These are phyloP conservation scores for Fusarium denticulatum DNA, from an alignment of 2,329 filamentous ascomycete genomes.

Conservation along the genomic window DNA sequence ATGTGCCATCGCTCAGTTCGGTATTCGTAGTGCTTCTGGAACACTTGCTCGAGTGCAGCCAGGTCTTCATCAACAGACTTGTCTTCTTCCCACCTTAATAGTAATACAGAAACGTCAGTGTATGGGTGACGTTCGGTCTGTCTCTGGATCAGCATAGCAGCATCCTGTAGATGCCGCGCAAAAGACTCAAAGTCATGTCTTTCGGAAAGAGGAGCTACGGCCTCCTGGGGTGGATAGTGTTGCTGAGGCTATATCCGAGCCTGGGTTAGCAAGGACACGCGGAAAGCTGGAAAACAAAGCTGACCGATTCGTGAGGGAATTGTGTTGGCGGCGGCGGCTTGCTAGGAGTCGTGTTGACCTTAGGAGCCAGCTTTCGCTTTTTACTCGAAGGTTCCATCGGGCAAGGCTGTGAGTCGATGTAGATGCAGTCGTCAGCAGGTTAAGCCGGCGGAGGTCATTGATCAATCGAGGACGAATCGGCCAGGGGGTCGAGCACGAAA, in stretches of 20 bases:
- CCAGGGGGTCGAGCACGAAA: background rate
- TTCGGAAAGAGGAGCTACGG: slow-evolving; percentile 53
- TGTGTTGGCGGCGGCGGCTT: slow-evolving; percentile 47
- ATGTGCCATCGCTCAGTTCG: slow-evolving; percentile 70
- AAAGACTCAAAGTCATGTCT: slow-evolving; percentile 74
- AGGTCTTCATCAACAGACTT: slow-evolving; percentile 63
- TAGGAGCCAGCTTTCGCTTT: slow-evolving; percentile 57
- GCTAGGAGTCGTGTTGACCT: slow-evolving; percentile 48
- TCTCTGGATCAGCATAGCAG: slow-evolving; percentile 72
- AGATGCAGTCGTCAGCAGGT: slow-evolving; percentile 32
- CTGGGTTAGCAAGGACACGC: slow-evolving; percentile 35
- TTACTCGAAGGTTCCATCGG: slow-evolving; percentile 56
- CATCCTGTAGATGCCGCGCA: slow-evolving; percentile 73
- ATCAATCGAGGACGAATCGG: slow-evolving; percentile 25
- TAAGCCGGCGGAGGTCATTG: slow-evolving; percentile 37
- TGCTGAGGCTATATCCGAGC: slow-evolving; percentile 43
- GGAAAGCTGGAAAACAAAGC: slow-evolving; percentile 38
- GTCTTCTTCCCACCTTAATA: slow-evolving; percentile 72
- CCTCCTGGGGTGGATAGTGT: slow-evolving; percentile 53
- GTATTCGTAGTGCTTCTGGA: slow-evolving; percentile 70
- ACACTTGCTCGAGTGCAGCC: slow-evolving; percentile 63
- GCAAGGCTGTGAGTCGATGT: slow-evolving; percentile 19
- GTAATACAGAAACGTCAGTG: slow-evolving; percentile 66
- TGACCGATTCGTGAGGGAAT: slow-evolving; percentile 50
- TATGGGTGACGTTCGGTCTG: slow-evolving; percentile 69